Percentiles rank a stretch among this genome's conserved stretches.
These are phyloP conservation scores for Phaeoacremonium minimum DNA, from an alignment of 2,329 filamentous ascomycete genomes.

Conservation along the genomic window DNA sequence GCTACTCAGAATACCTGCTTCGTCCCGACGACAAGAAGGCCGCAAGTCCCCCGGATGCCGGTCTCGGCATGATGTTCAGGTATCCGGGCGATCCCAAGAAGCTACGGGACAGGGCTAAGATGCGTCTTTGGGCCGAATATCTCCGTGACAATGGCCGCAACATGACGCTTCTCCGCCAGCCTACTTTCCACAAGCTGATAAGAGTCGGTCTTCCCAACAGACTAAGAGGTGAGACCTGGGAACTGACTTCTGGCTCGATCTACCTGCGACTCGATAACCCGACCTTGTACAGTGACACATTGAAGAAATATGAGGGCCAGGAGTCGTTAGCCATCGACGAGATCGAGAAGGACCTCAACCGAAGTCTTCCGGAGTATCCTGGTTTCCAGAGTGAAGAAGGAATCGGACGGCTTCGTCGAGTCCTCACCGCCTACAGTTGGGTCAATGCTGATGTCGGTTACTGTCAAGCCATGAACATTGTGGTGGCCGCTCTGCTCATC, in stretches of 20 bases:
- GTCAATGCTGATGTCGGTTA: constrained; percentile 93
- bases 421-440: constrained; percentile 97
- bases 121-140: constrained; percentile 96
- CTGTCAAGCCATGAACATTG: constrained; percentile 99
- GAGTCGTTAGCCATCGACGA: constrained; percentile 96
- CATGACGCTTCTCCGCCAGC: constrained; percentile 85
- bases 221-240: constrained; percentile 91
- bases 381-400: constrained; percentile 96
- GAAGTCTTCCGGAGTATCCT: constrained; percentile 93
- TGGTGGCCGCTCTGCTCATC: constrained; percentile 94
- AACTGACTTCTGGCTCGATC: constrained; percentile 86
- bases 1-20: constrained; percentile 85
- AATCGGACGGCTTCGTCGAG: constrained; percentile 81
- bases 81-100: constrained; percentile 96
- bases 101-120: constrained; percentile 90
- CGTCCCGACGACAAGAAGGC: constrained; percentile 59
- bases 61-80: constrained; percentile 84
- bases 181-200: constrained; percentile 96
- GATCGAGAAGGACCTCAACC: constrained; percentile 97
- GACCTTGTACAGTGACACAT: constrained; percentile 75
- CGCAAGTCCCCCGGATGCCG: constrained; percentile 77
- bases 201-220: constrained; percentile 92
- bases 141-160: constrained; percentile 93
- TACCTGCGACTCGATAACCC: constrained; percentile 86
- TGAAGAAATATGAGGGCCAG: constrained; percentile 76